Evolutionary conservation across 2,329 filamentous ascomycete genomes (phyloP), one percentile per base, ranked within the genome.

Genomic region (Fusarium sp.): DNA sequence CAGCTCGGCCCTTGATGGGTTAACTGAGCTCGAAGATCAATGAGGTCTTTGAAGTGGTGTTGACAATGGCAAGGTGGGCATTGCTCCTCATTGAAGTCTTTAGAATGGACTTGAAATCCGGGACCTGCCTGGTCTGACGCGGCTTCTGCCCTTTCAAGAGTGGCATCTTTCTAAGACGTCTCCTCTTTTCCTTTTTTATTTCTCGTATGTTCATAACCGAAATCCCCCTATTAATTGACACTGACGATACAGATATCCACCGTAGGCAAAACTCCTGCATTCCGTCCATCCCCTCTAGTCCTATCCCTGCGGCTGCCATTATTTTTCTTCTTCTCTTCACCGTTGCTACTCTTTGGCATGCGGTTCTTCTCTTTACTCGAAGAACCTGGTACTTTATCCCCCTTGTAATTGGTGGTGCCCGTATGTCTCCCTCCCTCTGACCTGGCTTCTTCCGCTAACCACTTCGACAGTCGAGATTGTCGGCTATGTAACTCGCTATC

Each of bases 301-400:
- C 62, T 13, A 58, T 37, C 35, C 20, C 50, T 45, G 62, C 27
- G 29, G 62, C 62, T 14, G 62, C 62, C 9, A 65, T 65, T 29
- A 58, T 65, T n/a, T 65, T 65, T 33, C 50, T 65, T 3, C 18
- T 65, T 65, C 27, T 33, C 18, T 65, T 65, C 24, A 39, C 50
- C 3, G 9, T 58, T 20, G 35, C 50, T 7, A 35, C 39, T 37
- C 50, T 58, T 18, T 65, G 62, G 62, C 52, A 65, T 58, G 24
- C 11, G 2, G 37, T 39, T 24, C 16, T 65, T n/a, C 37, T 65
- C 20, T 65, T 65, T 24, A 24, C 22, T 22, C 50, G 35, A 4
- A 56, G n/a, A 45, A 39, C 24, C 16, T 64, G 62, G 62, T 64
- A 64, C 37, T 64, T 64, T n/a, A 64, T 57, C 7, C 62, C 62